Base-by-base conservation (phyloP, 2,329 filamentous ascomycete species). In the Cladosporium sp. region DNA sequence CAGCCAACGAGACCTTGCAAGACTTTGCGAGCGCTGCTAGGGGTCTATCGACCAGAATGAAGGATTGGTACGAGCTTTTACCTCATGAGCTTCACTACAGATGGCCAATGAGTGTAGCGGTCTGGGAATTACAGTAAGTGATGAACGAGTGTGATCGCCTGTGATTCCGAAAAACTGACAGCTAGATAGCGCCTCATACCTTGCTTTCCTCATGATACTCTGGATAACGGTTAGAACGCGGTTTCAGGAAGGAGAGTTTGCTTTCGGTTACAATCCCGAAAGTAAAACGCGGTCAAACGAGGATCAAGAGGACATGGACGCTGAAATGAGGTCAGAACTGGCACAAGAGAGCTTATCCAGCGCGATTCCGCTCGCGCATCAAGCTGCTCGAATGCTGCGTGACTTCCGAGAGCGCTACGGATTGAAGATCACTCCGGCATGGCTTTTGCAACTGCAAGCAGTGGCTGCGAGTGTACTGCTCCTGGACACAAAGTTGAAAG, bases 91-190 rank as follows among this genome's bases (percentile, higher is more conserved):
- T 53, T 8, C 45, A 50, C 13, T 55, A 55, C 8, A 33, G 18
- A 15, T 55, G 53, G 53, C 53, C 53, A 9, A 55, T 55, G 53
- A 50, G 53, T 11, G 15, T 48, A 7, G 46, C 46, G 7, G 38
- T 53, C 4, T 55, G 53, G 53, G 53, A 55, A 29, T n/a, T 55
- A 7, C 53, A 55, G 50, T 55, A 16, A 13, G 53, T 51, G n/a
- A n/a, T n/a, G n/a, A 32, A 32, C 9, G 7, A 11, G 11, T 32
- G 8, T 7, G 2, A 7, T 35, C 15, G n/a, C 15, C 12, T n/a
- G 13, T 8, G 32, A 8, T 7, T 4, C 4, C 32, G 15, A 6
- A 3, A 16, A 13, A 22, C 6, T 38, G 12, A 38, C 25, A 7
- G 18, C n/a, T 1, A 19, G 7, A 19, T 16, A 47, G 43, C 18